Base-by-base conservation (phyloP, 2,329 filamentous ascomycete genomes). In the Ceratocystiopsis brevicomis region DNA sequence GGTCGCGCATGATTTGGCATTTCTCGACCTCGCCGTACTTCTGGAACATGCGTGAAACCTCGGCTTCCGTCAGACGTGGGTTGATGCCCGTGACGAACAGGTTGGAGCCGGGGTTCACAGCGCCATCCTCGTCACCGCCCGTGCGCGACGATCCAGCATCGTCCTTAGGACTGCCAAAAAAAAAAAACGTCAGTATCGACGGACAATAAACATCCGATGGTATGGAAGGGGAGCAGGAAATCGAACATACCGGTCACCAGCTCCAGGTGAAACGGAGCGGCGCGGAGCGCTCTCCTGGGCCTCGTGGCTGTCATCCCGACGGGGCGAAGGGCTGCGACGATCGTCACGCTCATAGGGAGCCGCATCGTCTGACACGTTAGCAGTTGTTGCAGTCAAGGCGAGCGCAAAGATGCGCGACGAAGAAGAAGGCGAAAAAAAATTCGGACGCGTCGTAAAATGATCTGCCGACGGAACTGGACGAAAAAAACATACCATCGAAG, bases 1-100 rank as follows among this genome's bases (percentile, higher is more conserved):
- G 90, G 59, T 98, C 90, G 57, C 88, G 78, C 90, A 98, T 98
- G 67, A 98, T 98, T 62, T 95, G 92, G 68, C 88, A 96, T 66
- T 92, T 96, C 67, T 96, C 88, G 42, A 98, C 90, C 59, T 94
- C 86, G 53, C 90, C 90, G 57, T 96, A 96, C 66, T 96, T 98
- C 66, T 95, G 86, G 58, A 98, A 98, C 52, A 98, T 78, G 60
- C 86, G 86, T 44, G 82, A 81, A 48, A 98, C 84, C 59, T 96
- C 90, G 15, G 78, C 73, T 62, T 98, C 90, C 40, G 74, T 78
- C 52, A 98, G 74, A 55, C 83, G 82, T 45, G 90, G 90, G 61
- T 96, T 86, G 52, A 98, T 98, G 54, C 90, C 90, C 50, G 90
- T 98, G 52, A 98, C 90, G 61, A 98, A 98, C 47, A 98, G 81